Conservation (phyloP, 164 flowering plant species). For the Berberis vulgaris region DNA sequence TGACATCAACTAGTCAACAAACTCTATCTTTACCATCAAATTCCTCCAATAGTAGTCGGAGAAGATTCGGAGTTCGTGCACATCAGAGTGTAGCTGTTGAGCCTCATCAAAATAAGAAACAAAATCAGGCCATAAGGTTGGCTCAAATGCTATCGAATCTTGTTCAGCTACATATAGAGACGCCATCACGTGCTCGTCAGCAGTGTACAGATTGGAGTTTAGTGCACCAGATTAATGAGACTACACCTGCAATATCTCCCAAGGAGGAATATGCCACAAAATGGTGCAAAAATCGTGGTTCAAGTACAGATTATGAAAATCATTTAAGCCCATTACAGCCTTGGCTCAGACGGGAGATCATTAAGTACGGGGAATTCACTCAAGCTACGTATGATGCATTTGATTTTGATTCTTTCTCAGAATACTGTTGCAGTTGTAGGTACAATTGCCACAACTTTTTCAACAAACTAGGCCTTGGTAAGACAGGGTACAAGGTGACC, state of each 20-base stretch:
- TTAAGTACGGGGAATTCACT: slow-evolving; percentile 48
- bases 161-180: background rate
- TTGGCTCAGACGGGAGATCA: slow-evolving; percentile 39
- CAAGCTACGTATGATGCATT: slow-evolving; percentile 51
- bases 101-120: background rate
- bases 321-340: slow-evolving; percentile 55
- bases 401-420: slow-evolving; percentile 36
- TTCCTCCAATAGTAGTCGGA: background rate
- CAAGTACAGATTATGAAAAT: slow-evolving; percentile 20
- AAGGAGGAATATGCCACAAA: slow-evolving; percentile 34
- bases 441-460: slow-evolving; percentile 32
- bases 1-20: background rate
- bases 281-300: slow-evolving; percentile 51
- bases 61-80: background rate
- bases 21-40: background rate
- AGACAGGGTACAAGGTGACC: slow-evolving; percentile 39
- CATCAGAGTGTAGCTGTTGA: background rate
- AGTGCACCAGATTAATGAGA: background rate
- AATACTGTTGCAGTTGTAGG: slow-evolving; percentile 51
- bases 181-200: background rate
- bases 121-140: background rate
- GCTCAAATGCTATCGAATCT: background rate
- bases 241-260: slow-evolving; percentile 36
- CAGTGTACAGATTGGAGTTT: background rate
- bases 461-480: slow-evolving; percentile 26